Percentiles rank a stretch among this genome's conserved stretches.
Conservation (phyloP, 352 stramenopile genomes). For the Phytophthora pisi region DNA sequence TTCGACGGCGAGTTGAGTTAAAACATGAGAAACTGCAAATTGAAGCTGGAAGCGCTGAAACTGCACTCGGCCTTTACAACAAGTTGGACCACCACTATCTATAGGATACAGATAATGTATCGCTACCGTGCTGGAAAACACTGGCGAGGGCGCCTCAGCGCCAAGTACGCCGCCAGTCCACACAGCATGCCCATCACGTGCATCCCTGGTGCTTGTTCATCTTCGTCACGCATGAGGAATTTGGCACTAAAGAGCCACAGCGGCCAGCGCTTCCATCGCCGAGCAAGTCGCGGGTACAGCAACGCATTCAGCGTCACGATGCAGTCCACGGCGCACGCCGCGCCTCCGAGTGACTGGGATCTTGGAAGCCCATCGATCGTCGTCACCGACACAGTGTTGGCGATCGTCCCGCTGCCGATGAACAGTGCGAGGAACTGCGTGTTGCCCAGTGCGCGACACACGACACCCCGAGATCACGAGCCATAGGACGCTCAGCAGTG, state of each 20-base stretch:
- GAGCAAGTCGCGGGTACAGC: slow-evolving; percentile 28
- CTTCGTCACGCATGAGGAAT: slow-evolving; percentile 29
- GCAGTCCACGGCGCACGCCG: slow-evolving; percentile 21
- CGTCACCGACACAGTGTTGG: slow-evolving; percentile 19
- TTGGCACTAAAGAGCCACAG: slow-evolving; percentile 27
- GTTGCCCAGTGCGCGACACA: slow-evolving; percentile 24
- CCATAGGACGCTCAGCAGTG: slow-evolving; percentile 15
- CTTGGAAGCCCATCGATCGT: not conserved
- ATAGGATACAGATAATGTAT: too few relatives aligned
- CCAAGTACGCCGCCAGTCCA: slow-evolving; percentile 24
- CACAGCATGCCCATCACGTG: slow-evolving; percentile 18
- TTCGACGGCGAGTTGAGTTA: too few relatives aligned
- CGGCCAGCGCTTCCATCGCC: slow-evolving; percentile 23
- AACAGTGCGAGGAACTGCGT: slow-evolving; percentile 20
- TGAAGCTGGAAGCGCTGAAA: too few relatives aligned
- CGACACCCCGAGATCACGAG: slow-evolving; percentile 19
- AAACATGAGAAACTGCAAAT: too few relatives aligned
- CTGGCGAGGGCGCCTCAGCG: slow-evolving; percentile 10
- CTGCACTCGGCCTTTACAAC: too few relatives aligned
- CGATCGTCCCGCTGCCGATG: slow-evolving; percentile 14
- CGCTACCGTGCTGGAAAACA: slow-evolving; percentile 8
- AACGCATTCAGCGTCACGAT: slow-evolving; percentile 36
- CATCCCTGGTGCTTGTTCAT: slow-evolving; percentile 9
- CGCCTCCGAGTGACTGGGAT: slow-evolving; percentile 9
- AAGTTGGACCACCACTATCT: too few relatives aligned